Evolutionary conservation across 495 filamentous ascomycete genomes (phyloP), one percentile per base, ranked within the genome.

Genomic region (Hypoxylon intermedium): DNA sequence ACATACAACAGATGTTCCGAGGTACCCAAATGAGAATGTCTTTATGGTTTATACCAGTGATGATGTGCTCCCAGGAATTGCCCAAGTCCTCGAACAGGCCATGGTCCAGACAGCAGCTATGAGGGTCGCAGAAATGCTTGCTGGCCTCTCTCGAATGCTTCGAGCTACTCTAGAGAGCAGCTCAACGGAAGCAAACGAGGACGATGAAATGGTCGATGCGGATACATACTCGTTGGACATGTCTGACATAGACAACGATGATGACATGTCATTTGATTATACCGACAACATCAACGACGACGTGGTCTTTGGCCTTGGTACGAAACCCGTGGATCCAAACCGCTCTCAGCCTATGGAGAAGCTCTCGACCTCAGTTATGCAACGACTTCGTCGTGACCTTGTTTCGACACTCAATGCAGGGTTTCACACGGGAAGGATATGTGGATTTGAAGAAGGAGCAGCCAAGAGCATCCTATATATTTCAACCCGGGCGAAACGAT

Each of bases 391-490:
- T 24, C 65, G 66, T 5, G 93, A 97, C 71, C 77, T 97, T 3
- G 76, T 74, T 36, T 65, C 65, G 4, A 86, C 77, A 5, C 87
- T 85, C 62, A 48, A 76, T 1, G 85, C 88, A 11, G 92, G 91
- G 0, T 93, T 92, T 73, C 89, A 83, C 50, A 77, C 92, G n/a
- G 90, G 90, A 2, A 76, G 83, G 30, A 67, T 89, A 6, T 83
- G 81, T 9, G 74, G 76, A 6, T 67, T 84, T 7, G 65, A 77
- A 3, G 70, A 79, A 13, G 67, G 68, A 5, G 48, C 60, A 0
- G 36, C 47, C 12, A 67, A 75, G 6, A 83, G 79, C 31, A 79
- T 82, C 18, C 63, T 91, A 45, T 87, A 83, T 26, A 56, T 96
- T 5, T 88, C 87, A 0, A 81, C 88, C 40, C 86, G 85, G 0